These are phyloP conservation scores for Aspergillus nomiae DNA, from an alignment of 2,329 filamentous ascomycete genomes.

Conservation along the genomic window DNA sequence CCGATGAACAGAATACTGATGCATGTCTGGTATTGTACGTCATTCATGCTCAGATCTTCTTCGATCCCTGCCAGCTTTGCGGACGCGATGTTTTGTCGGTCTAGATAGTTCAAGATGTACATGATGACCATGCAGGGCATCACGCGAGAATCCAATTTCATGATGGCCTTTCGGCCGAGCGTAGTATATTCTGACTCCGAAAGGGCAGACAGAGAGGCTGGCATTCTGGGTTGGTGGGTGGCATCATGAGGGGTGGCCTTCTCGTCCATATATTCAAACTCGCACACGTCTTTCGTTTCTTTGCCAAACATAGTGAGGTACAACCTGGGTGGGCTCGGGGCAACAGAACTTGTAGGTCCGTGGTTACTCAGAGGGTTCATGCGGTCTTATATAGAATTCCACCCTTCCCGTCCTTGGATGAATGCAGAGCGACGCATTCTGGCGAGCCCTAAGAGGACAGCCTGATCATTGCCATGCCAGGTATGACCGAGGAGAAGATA, in stretches of 20 bases:
- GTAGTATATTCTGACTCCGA: background rate
- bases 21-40: slow-evolving; percentile 43
- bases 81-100: slow-evolving; percentile 45
- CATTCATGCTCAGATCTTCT: slow-evolving; percentile 37
- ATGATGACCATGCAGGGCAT: slow-evolving; percentile 22
- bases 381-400: too few relatives aligned
- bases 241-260: background rate
- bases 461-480: too few relatives aligned
- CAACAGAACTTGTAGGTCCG: background rate
- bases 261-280: background rate
- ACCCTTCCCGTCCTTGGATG: background rate
- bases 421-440: too few relatives aligned
- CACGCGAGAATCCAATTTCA: background rate
- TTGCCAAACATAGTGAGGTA: background rate
- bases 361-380: too few relatives aligned
- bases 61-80: slow-evolving; percentile 44
- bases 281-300: background rate
- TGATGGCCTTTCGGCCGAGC: background rate
- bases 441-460: too few relatives aligned
- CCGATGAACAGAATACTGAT: slow-evolving; percentile 49
- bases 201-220: background rate
- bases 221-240: background rate
- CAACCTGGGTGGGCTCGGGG: background rate
- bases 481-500: too few relatives aligned
- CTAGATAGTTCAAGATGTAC: slow-evolving; percentile 41